Base-by-base conservation (phyloP, 2,329 filamentous ascomycete genomes). In the Leptographium wingfieldii region DNA sequence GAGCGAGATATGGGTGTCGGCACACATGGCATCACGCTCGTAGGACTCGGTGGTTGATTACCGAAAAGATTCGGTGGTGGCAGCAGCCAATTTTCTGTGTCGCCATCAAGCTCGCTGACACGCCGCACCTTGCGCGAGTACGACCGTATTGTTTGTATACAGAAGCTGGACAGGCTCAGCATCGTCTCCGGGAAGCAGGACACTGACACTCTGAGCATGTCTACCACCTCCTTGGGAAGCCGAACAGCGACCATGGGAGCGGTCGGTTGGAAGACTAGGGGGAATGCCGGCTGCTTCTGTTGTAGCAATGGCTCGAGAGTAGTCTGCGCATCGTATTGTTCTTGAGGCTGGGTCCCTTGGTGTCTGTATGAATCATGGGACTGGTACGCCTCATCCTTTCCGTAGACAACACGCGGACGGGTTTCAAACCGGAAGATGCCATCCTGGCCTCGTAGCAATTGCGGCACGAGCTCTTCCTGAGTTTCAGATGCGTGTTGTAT, bases 181-280 rank as follows among this genome's bases (percentile, higher is more conserved):
- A 83, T 81, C 1, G 80, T 82, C 64, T 82, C 80, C 0, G 81
- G 81, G 63, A 84, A 84, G 64, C 78, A 82, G 5, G 75, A 71
- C 12, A 82, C 76, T 0, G 77, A 81, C 6, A 81, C 74, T 33
- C 77, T 72, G 4, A 84, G 70, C 0, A 75, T 81, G 61, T 84
- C 80, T 49, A 83, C 68, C 3, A 81, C 73, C 31, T 82, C 75
- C 1, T 77, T 74, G 0, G 80, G 78, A 0, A 84, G 71, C 1
- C 77, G 80, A 6, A 83, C 59, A 5, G 59, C 64, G 1, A 64
- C 59, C 9, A 60, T 46, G 9, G 58, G 58, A 4, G 56, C 9
- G 1, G 53, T 38, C 19, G 38, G 31, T 29, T 38, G 55, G 12
- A 33, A 49, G 6, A 59, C 55, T 12, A 27, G 3, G 27, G 58